Evolutionary conservation across 192 early-diverging fungal species (phyloP).

Genomic region (Gigaspora rosea): DNA sequence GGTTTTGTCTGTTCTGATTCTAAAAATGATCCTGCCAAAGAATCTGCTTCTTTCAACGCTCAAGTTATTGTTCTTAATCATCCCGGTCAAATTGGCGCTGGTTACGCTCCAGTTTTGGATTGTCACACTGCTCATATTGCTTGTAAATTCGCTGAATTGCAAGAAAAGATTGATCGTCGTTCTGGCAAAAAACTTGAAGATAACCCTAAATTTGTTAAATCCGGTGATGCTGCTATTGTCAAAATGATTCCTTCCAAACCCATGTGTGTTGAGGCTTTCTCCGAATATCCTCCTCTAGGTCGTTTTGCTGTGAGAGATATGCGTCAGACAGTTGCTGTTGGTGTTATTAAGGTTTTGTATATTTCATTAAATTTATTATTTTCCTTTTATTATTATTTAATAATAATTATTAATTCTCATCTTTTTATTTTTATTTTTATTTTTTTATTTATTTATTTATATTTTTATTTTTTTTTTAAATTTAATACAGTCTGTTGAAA

Average conservation of each 20-base stretch:
- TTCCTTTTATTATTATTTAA: neutral
- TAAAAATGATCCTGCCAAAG: slow-evolving; percentile 97
- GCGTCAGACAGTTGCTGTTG: slow-evolving; percentile 96
- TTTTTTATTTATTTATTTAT: no score
- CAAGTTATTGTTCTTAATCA: slow-evolving; percentile 97
- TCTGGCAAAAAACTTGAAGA: slow-evolving; percentile 92
- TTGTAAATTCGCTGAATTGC: slow-evolving; percentile 91
- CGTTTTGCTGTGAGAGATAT: slow-evolving; percentile 98
- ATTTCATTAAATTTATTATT: neutral
- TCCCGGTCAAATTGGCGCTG: slow-evolving; percentile 92
- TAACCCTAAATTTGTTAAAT: slow-evolving; percentile 94
- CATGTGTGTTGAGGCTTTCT: slow-evolving; percentile 93
- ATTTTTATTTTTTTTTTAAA: neutral
- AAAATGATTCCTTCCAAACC: slow-evolving; percentile 95
- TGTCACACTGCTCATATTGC: slow-evolving; percentile 98
- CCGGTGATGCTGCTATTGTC: slow-evolving; percentile 93
- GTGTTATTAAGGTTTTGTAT: slow-evolving; percentile 81
- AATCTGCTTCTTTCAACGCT: slow-evolving; percentile 85
- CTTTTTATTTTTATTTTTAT: no score
- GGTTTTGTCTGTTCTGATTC: slow-evolving; percentile 95
- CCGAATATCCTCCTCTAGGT: slow-evolving; percentile 91
- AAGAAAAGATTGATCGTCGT: slow-evolving; percentile 95
- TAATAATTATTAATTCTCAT: neutral
- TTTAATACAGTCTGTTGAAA: slow-evolving; percentile 59
- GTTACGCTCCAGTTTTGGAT: slow-evolving; percentile 94